Conservation (phyloP, 495 filamentous ascomycete species). For the Penicillium lividum region DNA sequence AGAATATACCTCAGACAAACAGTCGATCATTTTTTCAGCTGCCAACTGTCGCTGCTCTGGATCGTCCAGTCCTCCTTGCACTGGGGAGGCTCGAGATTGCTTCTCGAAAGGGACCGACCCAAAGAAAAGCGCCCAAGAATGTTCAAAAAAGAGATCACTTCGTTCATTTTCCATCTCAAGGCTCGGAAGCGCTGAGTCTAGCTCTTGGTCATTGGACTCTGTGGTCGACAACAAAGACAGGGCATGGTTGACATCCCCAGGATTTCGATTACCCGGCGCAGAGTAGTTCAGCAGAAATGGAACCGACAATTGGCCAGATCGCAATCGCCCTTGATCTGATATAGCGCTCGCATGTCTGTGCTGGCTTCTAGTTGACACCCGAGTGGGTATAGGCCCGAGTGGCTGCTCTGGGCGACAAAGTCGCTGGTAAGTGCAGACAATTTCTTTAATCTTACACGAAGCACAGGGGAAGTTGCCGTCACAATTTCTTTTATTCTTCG, state of each 20-base stretch:
- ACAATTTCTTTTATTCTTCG: constrained; percentile 8
- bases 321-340: not conserved
- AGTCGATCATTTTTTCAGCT: constrained; percentile 8
- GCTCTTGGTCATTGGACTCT: constrained; percentile 7
- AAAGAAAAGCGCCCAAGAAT: constrained; percentile 20
- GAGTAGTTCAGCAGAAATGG: constrained; percentile 23
- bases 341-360: not conserved
- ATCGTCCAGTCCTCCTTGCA: constrained; percentile 12
- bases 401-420: not conserved
- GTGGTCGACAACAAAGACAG: constrained; percentile 15
- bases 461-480: constrained; percentile 6
- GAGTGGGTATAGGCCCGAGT: not conserved
- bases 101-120: not conserved
- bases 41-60: constrained; percentile 5
- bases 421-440: constrained; percentile 10
- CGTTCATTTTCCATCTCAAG: constrained; percentile 9
- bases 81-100: not conserved
- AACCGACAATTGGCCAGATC: not conserved
- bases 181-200: constrained; percentile 12
- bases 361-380: not conserved
- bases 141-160: constrained; percentile 13
- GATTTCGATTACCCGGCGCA: constrained; percentile 8
- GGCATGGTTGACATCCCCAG: constrained; percentile 16
- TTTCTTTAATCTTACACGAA: constrained; percentile 2
- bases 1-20: not conserved